Evolutionary conservation across 2,329 filamentous ascomycete genomes (phyloP).

Genomic region (Xylaria multiplex): DNA sequence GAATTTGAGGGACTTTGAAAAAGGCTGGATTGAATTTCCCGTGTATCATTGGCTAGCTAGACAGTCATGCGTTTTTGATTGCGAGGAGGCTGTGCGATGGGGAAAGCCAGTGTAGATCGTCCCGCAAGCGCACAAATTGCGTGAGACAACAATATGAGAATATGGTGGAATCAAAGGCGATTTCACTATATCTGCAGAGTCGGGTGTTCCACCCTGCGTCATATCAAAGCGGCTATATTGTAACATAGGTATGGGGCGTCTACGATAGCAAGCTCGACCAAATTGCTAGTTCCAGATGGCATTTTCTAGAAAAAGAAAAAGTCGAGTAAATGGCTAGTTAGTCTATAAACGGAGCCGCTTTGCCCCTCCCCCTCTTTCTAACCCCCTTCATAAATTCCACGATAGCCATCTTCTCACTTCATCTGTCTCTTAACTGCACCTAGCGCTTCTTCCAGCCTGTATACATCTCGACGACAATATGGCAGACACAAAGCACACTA

Average conservation of each 20-base stretch:
- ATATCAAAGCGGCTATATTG: slow-evolving; percentile 13
- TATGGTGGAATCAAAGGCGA: slow-evolving; percentile 7
- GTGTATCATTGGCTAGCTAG: neutral
- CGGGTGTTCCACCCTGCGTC: slow-evolving; percentile 20
- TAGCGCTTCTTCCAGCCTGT: neutral
- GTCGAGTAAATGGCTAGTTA: slow-evolving; percentile 11
- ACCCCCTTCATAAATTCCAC: slow-evolving; percentile 2
- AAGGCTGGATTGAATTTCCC: no score
- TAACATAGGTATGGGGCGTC: slow-evolving; percentile 10
- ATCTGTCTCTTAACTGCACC: neutral
- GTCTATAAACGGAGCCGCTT: slow-evolving; percentile 1
- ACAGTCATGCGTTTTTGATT: no score
- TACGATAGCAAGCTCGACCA: slow-evolving; percentile 5
- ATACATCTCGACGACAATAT: slow-evolving; percentile 36
- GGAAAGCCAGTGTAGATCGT: neutral
- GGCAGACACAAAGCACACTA: slow-evolving; percentile 45
- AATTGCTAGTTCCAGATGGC: slow-evolving; percentile 2
- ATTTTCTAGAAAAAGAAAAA: slow-evolving; percentile 8
- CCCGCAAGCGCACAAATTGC: neutral
- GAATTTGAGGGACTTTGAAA: no score
- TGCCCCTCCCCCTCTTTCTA: neutral
- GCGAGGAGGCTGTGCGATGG: no score
- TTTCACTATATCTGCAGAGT: neutral
- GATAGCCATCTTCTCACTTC: neutral
- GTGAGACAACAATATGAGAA: neutral